Conservation (phyloP, 1,284 basidiomycete species). For the Porogramme epimiltina region DNA sequence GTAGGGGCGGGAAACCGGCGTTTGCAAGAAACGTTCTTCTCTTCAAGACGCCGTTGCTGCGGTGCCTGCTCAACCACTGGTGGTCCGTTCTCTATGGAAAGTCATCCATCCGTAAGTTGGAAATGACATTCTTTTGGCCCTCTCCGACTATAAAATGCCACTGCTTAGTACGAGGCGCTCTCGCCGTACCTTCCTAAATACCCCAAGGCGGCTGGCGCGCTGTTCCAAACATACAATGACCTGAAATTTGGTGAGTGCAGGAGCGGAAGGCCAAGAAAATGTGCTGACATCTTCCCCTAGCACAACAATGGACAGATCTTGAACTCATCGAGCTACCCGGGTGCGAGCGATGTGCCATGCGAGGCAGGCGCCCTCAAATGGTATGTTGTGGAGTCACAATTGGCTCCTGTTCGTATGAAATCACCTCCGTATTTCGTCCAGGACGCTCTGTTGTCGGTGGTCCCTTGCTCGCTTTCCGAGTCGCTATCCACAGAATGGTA, state of each 20-base stretch:
- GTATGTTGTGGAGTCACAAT: slow-evolving; percentile 42
- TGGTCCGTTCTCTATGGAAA: slow-evolving; percentile 9
- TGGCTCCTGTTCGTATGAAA: not conserved
- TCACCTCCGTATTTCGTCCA: slow-evolving; percentile 18
- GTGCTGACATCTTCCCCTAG: slow-evolving; percentile 40
- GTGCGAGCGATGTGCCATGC: slow-evolving; percentile 59
- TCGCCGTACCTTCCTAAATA: slow-evolving; percentile 30
- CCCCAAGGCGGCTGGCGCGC: slow-evolving; percentile 31
- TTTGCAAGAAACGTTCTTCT: no score
- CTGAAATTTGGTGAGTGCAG: slow-evolving; percentile 29
- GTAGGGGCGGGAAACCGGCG: no score
- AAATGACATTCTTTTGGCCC: no score
- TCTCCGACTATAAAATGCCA: not conserved
- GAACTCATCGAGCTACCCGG: slow-evolving; percentile 59
- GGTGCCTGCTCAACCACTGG: no score
- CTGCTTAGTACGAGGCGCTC: slow-evolving; percentile 27
- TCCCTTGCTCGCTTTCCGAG: slow-evolving; percentile 72
- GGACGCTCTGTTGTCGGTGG: slow-evolving; percentile 48
- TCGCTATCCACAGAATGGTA: slow-evolving; percentile 56
- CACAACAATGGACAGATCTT: slow-evolving; percentile 70
- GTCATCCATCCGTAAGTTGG: slow-evolving; percentile 16
- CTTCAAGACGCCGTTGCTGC: no score
- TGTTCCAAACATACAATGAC: slow-evolving; percentile 41
- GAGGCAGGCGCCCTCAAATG: slow-evolving; percentile 55
- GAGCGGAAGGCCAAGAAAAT: no score